Evolutionary conservation across 192 early-diverging fungal species (phyloP).

Genomic region (Podila epigama): DNA sequence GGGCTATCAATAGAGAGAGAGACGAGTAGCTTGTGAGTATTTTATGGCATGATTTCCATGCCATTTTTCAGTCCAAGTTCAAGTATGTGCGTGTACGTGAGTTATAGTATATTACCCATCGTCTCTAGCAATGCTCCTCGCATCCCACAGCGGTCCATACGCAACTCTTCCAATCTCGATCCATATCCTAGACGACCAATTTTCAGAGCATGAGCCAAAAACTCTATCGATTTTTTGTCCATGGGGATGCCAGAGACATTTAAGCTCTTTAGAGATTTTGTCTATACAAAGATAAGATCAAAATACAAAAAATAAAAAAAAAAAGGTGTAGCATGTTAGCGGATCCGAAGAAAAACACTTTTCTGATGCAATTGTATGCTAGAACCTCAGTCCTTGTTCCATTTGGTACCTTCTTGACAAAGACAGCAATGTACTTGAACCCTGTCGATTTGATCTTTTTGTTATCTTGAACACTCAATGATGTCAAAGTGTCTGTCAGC

Average conservation of each 20-base stretch:
- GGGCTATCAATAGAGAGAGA: constrained; percentile 21
- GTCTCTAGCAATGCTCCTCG: constrained; percentile 46
- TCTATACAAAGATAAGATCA: constrained; percentile 52
- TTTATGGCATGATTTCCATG: background rate
- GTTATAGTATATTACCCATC: too few species aligned
- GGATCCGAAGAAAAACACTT: too few species aligned
- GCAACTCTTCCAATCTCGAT: constrained; percentile 49
- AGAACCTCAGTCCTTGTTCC: too few species aligned
- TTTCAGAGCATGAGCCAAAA: constrained; percentile 70
- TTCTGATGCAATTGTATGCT: too few species aligned
- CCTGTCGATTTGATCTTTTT: constrained; percentile 72
- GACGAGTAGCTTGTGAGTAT: background rate
- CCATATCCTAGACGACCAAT: constrained; percentile 48
- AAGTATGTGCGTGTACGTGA: too few species aligned
- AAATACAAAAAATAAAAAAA: constrained; percentile 3
- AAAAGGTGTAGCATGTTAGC: too few species aligned
- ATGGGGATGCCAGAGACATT: constrained; percentile 75
- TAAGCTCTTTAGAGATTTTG: constrained; percentile 66
- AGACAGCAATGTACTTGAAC: constrained; percentile 76
- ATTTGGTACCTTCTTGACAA: constrained; percentile 74
- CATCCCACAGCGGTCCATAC: constrained; percentile 51
- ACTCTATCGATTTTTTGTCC: constrained; percentile 72
- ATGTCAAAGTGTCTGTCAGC: constrained; percentile 67
- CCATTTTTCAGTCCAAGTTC: too few species aligned
- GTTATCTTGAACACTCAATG: constrained; percentile 76